Conservation (phyloP, 2,329 filamentous ascomycete genomes). For the Colletotrichum filicis region DNA sequence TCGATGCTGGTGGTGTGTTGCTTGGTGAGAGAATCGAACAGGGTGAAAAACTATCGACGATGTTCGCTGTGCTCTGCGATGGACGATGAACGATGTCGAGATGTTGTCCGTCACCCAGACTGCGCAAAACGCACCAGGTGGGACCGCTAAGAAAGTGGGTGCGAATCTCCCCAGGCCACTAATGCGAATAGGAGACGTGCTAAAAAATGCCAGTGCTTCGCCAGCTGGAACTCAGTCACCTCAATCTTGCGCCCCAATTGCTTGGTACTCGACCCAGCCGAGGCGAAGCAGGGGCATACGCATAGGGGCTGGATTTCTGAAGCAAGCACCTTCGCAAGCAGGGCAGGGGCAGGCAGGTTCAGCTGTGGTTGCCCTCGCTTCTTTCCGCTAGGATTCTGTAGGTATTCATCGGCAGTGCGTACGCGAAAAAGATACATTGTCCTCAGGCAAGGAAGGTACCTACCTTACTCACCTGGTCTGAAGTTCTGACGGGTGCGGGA, state of each 20-base stretch:
- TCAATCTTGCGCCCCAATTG: background rate
- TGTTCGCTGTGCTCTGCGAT: background rate
- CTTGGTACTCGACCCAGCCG: background rate
- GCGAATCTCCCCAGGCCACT: conserved; percentile 7
- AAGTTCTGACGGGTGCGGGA: background rate
- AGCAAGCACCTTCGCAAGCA: background rate
- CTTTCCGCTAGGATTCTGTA: background rate
- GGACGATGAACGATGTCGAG: background rate
- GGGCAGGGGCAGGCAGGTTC: background rate
- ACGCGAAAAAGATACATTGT: background rate
- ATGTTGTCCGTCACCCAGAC: background rate
- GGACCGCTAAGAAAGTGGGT: conserved; percentile 1
- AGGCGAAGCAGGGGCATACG: background rate
- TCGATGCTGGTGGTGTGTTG: background rate
- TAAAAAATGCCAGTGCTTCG: conserved; percentile 17
- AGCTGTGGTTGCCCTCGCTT: background rate
- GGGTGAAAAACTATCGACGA: background rate
- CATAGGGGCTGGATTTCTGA: background rate
- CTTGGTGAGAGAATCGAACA: background rate
- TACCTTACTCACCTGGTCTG: background rate
- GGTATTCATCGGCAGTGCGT: background rate
- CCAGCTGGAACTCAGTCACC: conserved; percentile 17
- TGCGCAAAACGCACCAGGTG: background rate
- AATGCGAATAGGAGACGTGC: background rate
- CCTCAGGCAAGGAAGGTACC: background rate